These are phyloP conservation scores for Fusarium paranaense DNA, from an alignment of 2,329 filamentous ascomycete genomes.

Conservation along the genomic window DNA sequence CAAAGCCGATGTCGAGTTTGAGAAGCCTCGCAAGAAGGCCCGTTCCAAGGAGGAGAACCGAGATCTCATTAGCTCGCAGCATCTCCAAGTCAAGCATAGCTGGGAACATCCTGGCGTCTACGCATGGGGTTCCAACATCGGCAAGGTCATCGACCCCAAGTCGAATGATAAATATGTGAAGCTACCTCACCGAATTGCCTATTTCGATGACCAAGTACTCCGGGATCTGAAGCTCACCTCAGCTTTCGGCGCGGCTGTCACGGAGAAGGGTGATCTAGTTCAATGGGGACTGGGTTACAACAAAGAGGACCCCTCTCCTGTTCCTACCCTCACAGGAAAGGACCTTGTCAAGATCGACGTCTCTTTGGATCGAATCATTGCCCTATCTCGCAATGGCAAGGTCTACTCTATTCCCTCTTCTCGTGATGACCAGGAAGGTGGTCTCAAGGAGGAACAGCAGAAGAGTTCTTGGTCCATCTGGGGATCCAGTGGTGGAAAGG, in stretches of 20 bases:
- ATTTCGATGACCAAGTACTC: conserved; percentile 86
- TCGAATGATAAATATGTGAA: conserved; percentile 84
- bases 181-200: conserved; percentile 79
- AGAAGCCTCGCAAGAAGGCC: conserved; percentile 70
- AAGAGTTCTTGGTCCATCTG: conserved; percentile 78
- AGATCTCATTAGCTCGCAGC: conserved; percentile 84
- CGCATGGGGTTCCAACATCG: conserved; percentile 90
- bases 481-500: conserved; percentile 51
- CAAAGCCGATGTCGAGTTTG: conserved; percentile 72
- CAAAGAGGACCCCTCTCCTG: conserved; percentile 70
- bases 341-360: conserved; percentile 81
- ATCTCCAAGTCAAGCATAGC: conserved; percentile 87
- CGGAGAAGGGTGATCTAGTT: conserved; percentile 86
- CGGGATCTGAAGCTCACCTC: conserved; percentile 88
- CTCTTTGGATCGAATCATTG: conserved; percentile 86
- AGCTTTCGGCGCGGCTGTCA: conserved; percentile 86
- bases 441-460: conserved; percentile 70
- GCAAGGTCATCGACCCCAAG: conserved; percentile 86
- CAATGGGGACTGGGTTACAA: conserved; percentile 91
- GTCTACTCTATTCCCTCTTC: conserved; percentile 89
- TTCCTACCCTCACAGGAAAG: conserved; percentile 82
- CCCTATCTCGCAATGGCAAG: conserved; percentile 76
- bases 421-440: conserved; percentile 74
- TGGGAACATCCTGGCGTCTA: conserved; percentile 89
- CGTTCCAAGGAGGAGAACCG: conserved; percentile 77